Conservation (phyloP, 169 alveolate species). For the Perkinsus chesapeaki region DNA sequence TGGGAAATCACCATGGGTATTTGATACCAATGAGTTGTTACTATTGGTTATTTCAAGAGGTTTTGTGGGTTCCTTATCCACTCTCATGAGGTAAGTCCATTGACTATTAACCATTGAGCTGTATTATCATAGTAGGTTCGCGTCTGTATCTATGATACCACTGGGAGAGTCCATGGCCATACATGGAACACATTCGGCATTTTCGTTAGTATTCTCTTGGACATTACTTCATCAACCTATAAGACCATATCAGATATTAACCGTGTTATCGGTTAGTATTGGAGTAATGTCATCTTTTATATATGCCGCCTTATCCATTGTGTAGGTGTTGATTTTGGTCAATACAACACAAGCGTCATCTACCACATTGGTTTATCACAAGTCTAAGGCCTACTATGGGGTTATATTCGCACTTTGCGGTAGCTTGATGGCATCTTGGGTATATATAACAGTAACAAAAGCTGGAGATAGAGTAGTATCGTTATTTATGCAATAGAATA, state of each 20-base stretch:
- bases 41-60: not conserved
- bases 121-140: not conserved
- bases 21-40: not conserved
- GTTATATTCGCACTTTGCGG: not conserved
- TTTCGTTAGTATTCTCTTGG: not conserved
- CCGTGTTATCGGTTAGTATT: not conserved
- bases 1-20: not conserved
- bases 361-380: not conserved
- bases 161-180: not conserved
- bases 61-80: not conserved
- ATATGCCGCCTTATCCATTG: too few species aligned
- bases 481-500: not conserved
- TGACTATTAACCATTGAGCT: not conserved
- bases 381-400: not conserved
- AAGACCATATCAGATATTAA: not conserved
- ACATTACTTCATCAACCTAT: not conserved
- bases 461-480: not conserved
- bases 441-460: not conserved
- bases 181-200: not conserved
- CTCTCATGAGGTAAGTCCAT: not conserved
- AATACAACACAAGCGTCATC: not conserved
- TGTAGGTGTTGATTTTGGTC: not conserved
- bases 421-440: not conserved
- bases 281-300: not conserved
- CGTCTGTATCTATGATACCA: not conserved